phyloP scores from a whole-genome alignment of 2,329 filamentous ascomycete species.

The Colletotrichum siamense region DNA sequence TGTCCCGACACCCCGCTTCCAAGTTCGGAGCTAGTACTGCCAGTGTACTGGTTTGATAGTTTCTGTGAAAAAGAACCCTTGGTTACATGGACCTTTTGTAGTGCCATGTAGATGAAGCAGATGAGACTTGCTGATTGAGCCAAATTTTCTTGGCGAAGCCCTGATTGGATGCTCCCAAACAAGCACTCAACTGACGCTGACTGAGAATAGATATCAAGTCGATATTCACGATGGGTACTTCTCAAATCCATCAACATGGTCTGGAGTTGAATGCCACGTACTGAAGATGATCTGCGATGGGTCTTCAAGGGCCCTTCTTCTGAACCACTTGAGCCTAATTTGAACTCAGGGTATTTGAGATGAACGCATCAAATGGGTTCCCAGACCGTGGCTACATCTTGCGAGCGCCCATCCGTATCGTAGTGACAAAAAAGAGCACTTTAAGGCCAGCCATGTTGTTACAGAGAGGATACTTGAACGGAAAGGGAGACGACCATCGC shows the following conservation, averaged over 20 bases:
- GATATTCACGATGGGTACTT: background rate
- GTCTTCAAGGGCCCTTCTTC: accelerated
- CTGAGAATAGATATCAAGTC: background rate
- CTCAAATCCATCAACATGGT: background rate
- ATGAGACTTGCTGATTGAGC: background rate
- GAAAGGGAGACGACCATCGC: accelerated
- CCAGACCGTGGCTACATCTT: background rate
- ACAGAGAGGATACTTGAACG: background rate
- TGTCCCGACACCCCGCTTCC: background rate
- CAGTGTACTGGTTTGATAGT: background rate
- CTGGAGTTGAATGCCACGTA: background rate
- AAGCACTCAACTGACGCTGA: background rate
- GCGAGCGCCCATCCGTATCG: background rate
- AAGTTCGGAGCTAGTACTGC: background rate
- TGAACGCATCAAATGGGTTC: background rate
- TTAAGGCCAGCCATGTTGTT: background rate
- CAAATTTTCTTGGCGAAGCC: background rate
- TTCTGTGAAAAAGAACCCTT: background rate
- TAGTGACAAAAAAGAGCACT: background rate
- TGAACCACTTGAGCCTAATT: background rate
- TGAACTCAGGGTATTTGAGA: background rate
- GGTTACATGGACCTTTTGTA: background rate
- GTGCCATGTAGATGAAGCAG: background rate
- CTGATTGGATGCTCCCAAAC: background rate
- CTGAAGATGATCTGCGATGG: accelerated